Percentiles rank a stretch among this genome's conserved stretches.
phyloP scores from a whole-genome alignment of 345 rosid species.

The Corchorus capsularis region DNA sequence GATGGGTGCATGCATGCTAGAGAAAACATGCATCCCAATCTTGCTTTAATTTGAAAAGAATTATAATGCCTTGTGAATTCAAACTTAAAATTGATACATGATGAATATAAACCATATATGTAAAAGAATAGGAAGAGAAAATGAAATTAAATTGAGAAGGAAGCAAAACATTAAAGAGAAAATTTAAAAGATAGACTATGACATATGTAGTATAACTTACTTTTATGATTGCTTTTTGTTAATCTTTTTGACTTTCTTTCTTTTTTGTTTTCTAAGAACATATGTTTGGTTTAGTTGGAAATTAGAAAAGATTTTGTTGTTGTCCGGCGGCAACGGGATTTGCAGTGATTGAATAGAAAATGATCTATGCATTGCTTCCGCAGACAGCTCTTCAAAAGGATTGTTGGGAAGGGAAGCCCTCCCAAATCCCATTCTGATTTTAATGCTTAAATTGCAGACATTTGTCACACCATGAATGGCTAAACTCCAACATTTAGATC shows the following conservation, averaged over 20 bases:
- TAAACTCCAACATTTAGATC: not conserved
- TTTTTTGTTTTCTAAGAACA: too few species aligned
- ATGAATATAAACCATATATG: not conserved
- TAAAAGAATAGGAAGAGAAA: too few species aligned
- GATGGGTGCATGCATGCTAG: not conserved
- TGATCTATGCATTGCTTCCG: not conserved
- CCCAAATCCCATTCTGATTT: not conserved
- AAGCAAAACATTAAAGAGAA: not conserved
- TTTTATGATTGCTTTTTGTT: not conserved
- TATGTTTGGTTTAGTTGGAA: not conserved
- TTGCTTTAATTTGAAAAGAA: not conserved
- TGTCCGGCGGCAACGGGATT: conserved; percentile 35
- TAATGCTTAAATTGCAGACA: not conserved
- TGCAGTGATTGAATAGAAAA: conserved; percentile 18
- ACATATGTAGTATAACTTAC: not conserved
- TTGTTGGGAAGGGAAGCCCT: conserved; percentile 18
- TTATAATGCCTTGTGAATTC: not conserved
- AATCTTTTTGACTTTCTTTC: not conserved
- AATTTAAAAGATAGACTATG: not conserved
- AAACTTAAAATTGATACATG: too few species aligned
- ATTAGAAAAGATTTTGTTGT: not conserved
- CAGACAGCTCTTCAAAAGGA: conserved; percentile 6
- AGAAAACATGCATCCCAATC: not conserved
- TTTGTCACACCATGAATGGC: not conserved
- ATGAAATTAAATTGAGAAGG: too few species aligned